Conservation (phyloP, 139 green algal species). For the Chlorella sorokiniana region DNA sequence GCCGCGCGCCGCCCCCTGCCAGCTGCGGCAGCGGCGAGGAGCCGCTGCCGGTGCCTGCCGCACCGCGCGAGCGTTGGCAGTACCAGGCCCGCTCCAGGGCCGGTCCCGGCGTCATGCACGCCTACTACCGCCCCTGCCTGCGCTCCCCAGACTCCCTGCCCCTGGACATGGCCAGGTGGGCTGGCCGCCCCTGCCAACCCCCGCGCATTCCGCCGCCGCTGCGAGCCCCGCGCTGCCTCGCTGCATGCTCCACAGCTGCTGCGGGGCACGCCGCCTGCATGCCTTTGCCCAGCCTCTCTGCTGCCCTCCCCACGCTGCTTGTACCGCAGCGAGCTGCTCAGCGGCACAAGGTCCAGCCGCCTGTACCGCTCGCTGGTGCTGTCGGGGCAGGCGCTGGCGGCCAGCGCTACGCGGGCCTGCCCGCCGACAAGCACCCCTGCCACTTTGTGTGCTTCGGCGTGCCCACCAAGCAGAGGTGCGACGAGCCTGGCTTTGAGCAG, state of each 20-base stretch:
- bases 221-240: no score
- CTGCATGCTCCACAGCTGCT: background rate
- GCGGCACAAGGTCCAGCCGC: slow-evolving; percentile 56
- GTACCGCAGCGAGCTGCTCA: slow-evolving; percentile 59
- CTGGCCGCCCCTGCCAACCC: no score
- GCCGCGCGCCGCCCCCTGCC: background rate
- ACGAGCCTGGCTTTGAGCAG: no score
- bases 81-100: slow-evolving; percentile 25
- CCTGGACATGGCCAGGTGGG: slow-evolving; percentile 53
- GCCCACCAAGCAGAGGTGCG: slow-evolving; percentile 35
- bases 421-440: slow-evolving; percentile 65
- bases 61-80: background rate
- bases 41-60: slow-evolving; percentile 6
- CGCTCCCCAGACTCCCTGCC: slow-evolving; percentile 25
- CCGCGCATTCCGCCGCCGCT: no score
- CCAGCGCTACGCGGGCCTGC: slow-evolving; percentile 53
- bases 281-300: background rate
- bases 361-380: slow-evolving; percentile 65
- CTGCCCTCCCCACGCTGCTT: background rate
- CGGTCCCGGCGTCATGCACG: slow-evolving; percentile 61
- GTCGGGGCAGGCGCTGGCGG: slow-evolving; percentile 49
- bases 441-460: slow-evolving; percentile 49
- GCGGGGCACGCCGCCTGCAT: background rate
- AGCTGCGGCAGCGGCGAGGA: slow-evolving; percentile 5
- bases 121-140: slow-evolving; percentile 72